Base-by-base conservation (phyloP, 306 rosid species). In the Vigna unguiculata region DNA sequence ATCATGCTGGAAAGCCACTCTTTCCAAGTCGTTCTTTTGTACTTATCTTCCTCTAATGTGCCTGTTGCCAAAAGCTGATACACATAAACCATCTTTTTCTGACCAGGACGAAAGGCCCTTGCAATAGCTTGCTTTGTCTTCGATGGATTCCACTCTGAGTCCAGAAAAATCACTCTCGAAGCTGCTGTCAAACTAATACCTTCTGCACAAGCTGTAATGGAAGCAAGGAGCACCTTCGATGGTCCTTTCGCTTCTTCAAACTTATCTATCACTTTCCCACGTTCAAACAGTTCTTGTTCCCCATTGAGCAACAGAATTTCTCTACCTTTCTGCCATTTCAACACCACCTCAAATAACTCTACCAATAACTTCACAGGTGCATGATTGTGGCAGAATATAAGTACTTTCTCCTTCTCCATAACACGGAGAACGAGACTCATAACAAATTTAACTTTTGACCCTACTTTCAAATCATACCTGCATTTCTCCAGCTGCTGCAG, bases 41-140 rank as follows among this genome's bases (percentile, higher is more conserved):
- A 24, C 19, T 57, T 57, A 57, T 57, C 63, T 24, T 57, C 63
- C 38, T 57, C 63, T 2, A 57, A 57, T 24, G 63, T 22, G 4
- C 63, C 63, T 57, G 38, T 6, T 24, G 17, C 38, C 63, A 57
- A 24, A 3, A 57, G 63, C 63, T 57, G 63, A 57, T 57, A 57
- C 1, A 24, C 63, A 13, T 57, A 57, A 25, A 57, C 63, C 63
- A 57, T 24, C 4, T 57, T 57, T 24, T 57, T 9, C 9, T 57
- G 63, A 24, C 63, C 63, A 57, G 63, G 63, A 22, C 63, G 34
- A 57, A 57, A 57, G 8, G 63, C 63, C 9, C 63, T 2, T 57
- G 63, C 63, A 4, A 57, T 57, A 24, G 63, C 63, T 9, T 57
- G 63, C 9, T 57, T 57, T 24, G 63, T 57, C 17, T 57, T 57